Base-by-base conservation (phyloP, 2,329 filamentous ascomycete genomes). In the Geoglossum cookeanum region DNA sequence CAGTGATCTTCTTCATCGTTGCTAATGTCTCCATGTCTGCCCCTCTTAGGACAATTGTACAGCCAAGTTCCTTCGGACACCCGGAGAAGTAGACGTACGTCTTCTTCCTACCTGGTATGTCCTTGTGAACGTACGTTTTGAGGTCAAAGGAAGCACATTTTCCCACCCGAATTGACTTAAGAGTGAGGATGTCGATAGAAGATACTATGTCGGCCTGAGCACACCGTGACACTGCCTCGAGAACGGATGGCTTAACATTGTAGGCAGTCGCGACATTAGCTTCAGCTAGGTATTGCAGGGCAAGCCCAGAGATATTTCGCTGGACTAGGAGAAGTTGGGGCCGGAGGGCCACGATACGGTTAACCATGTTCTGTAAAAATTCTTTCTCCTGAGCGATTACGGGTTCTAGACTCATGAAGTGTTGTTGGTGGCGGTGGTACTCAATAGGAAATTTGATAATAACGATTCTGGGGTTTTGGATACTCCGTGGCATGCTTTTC, bases 341-440 rank as follows among this genome's bases (percentile, higher is more conserved):
- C 35, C 83, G 80, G 30, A 96, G 75, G 42, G 88, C 87, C 58
- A 87, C 83, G 63, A 98, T 97, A 57, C 92, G 81, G 65, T 87
- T 90, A 32, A 98, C 89, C 58, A 98, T 80, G 65, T 95, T 92
- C 63, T 85, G 80, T 30, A 98, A 74, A 63, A 92, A 98, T 66
- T 98, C 92, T 62, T 87, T 85, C 70, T 98, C 94, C 68, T 98
- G 92, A 57, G 91, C 86, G 63, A 98, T 95, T 58, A 98, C 89
- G 44, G 91, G 91, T 64, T 97, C 89, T 55, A 98, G 73, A 64
- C 92, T 98, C 90, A 98, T 96, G 68, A 98, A 97, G 67, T 97
- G 90, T 61, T 87, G 80, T 65, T 91, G 84, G 63, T 96, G 89
- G 44, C 92, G 81, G 59, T 94, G 87, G 68, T 98, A 98, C 67